Percentiles rank a stretch among this genome's conserved stretches.
Conservation (phyloP, 2,329 filamentous ascomycete genomes). For the Epicoccum nigrum region DNA sequence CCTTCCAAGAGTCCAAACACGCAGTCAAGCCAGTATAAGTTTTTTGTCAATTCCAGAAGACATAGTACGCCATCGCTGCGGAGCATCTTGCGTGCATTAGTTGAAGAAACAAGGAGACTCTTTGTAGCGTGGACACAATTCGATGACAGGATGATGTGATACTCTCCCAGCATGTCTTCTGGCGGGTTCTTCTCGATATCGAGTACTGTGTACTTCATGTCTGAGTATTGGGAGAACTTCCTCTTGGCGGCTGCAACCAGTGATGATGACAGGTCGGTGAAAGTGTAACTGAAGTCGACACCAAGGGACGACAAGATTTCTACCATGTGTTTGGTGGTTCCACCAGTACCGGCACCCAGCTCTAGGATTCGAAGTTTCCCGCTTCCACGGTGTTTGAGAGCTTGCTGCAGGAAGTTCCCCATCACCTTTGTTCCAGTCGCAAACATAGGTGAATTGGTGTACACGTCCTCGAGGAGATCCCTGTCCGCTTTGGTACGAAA, state of each 20-base stretch:
- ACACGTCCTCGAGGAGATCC: too few species aligned
- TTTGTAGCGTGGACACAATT: constrained; percentile 29
- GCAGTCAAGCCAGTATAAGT: constrained; percentile 25
- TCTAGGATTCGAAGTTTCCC: constrained; percentile 46
- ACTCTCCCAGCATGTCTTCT: constrained; percentile 2
- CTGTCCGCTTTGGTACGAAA: too few species aligned
- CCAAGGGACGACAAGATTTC: constrained; percentile 30
- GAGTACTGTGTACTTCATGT: constrained; percentile 37
- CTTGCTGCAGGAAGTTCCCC: too few species aligned
- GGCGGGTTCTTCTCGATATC: constrained; percentile 43
- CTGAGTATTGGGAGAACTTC: constrained; percentile 38
- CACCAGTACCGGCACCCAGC: constrained; percentile 49
- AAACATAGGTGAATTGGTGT: too few species aligned
- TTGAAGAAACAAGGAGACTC: constrained; percentile 2
- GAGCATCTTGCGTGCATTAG: constrained; percentile 16
- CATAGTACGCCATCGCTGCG: constrained; percentile 17
- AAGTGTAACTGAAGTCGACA: constrained; percentile 47
- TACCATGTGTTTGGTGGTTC: constrained; percentile 44
- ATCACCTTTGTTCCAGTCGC: too few species aligned
- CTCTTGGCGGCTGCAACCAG: constrained; percentile 45
- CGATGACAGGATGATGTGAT: constrained; percentile 20
- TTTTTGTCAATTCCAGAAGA: constrained; percentile 21
- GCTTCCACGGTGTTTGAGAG: not conserved
- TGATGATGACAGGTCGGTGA: constrained; percentile 48
- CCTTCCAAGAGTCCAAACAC: constrained; percentile 29